phyloP scores from a whole-genome alignment of 768 basidiomycete genomes.

The Leccinum subgranulosum region DNA sequence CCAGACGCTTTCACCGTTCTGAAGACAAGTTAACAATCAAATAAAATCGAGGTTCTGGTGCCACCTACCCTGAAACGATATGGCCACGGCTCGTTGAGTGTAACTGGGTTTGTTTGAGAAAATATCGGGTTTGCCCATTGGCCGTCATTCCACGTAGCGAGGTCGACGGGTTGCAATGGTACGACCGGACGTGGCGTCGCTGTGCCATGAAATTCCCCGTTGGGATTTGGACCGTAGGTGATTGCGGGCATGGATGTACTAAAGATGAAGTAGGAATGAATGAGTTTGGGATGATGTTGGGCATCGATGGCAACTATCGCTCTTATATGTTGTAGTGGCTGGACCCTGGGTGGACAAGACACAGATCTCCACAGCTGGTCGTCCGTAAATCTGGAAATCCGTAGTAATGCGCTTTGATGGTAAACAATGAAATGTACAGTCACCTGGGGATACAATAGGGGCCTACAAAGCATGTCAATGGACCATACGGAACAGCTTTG shows the following conservation, averaged over 20 bases:
- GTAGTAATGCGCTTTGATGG: constrained; percentile 6
- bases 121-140: constrained; percentile 15
- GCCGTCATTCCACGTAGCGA: constrained; percentile 26
- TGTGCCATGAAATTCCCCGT: not conserved
- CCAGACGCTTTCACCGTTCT: constrained; percentile 54
- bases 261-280: not conserved
- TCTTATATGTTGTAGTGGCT: constrained; percentile 6
- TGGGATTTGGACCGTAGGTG: not conserved
- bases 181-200: not conserved
- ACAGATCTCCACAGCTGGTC: constrained; percentile 17
- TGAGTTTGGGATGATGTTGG: not conserved
- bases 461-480: not conserved
- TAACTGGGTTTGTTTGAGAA: constrained; percentile 29
- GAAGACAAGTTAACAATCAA: not conserved
- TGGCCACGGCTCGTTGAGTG: constrained; percentile 48
- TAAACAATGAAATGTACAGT: constrained; percentile 7
- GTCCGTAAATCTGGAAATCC: constrained; percentile 3
- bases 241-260: constrained; percentile 2
- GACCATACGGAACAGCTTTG: constrained; percentile 2
- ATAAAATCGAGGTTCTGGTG: not conserved
- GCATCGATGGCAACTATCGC: not conserved
- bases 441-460: constrained; percentile 3
- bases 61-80: constrained; percentile 45
- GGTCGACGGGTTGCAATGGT: constrained; percentile 22
- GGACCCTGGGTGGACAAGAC: constrained; percentile 8